These are phyloP conservation scores for Ambrosiella beaveri DNA, from an alignment of 2,329 filamentous ascomycete genomes.

Conservation along the genomic window DNA sequence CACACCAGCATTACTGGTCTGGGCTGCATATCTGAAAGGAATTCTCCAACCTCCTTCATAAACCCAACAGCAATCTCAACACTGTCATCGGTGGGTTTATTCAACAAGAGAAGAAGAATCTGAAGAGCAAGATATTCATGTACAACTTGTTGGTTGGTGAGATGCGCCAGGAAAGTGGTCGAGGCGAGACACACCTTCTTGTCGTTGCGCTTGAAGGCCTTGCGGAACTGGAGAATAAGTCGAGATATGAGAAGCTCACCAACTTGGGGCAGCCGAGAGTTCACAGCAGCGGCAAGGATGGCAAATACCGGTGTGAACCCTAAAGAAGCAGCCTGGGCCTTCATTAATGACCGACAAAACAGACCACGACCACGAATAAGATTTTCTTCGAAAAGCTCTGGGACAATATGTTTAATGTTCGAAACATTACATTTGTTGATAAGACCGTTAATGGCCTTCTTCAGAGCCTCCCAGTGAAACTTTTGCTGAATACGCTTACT, in stretches of 20 bases:
- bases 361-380: constrained; percentile 76
- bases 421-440: constrained; percentile 99
- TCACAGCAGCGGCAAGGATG: constrained; percentile 89
- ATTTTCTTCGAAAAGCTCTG: constrained; percentile 90
- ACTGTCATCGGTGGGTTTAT: constrained; percentile 92
- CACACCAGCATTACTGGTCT: constrained; percentile 80
- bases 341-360: constrained; percentile 95
- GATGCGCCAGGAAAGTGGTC: constrained; percentile 84
- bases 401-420: constrained; percentile 95
- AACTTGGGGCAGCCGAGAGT: constrained; percentile 89
- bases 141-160: constrained; percentile 90
- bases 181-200: constrained; percentile 88
- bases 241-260: constrained; percentile 78
- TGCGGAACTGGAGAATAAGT: constrained; percentile 80
- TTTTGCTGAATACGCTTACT: constrained; percentile 78
- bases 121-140: constrained; percentile 88
- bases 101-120: constrained; percentile 75
- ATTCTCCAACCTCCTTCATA: constrained; percentile 82
- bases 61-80: constrained; percentile 94
- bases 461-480: constrained; percentile 70
- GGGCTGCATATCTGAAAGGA: constrained; percentile 86
- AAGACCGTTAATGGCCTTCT: constrained; percentile 95
- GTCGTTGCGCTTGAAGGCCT: constrained; percentile 91
- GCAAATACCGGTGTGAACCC: constrained; percentile 95
- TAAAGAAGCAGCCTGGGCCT: constrained; percentile 87